Conservation (phyloP, 2,329 filamentous ascomycete genomes). For the Aspergillus fijiensis region DNA sequence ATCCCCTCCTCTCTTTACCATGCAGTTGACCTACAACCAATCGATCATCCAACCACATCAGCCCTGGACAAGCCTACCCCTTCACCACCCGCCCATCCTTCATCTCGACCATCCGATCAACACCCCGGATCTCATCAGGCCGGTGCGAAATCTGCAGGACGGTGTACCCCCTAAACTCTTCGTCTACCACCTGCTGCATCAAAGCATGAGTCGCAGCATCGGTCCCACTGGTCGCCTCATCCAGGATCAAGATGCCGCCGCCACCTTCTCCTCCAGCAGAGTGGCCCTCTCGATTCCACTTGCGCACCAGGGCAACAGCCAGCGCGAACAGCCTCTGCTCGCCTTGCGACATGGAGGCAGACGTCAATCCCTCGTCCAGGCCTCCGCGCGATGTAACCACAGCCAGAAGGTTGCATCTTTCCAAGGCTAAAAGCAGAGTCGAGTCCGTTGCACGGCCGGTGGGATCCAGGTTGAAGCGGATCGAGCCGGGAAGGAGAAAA, state of each 20-base stretch:
- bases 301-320: not conserved
- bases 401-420: not conserved
- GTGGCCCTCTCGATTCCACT: not conserved
- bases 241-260: not conserved
- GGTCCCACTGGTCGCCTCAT: constrained; percentile 1
- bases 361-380: not conserved
- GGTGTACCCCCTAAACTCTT: not conserved
- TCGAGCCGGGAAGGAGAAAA: not conserved
- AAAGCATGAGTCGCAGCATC: not conserved
- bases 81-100: not conserved
- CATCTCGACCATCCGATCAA: not conserved
- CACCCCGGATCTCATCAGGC: not conserved
- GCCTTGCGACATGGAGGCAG: not conserved
- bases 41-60: too few species aligned
- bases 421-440: not conserved
- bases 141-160: not conserved
- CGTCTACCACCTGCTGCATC: not conserved
- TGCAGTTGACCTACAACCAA: too few species aligned
- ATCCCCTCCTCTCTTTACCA: too few species aligned
- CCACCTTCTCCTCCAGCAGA: not conserved
- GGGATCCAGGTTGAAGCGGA: not conserved
- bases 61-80: not conserved
- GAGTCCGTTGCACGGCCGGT: not conserved
- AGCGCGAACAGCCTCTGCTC: not conserved
- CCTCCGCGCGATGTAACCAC: not conserved